These are phyloP conservation scores for Populus tremula DNA, from an alignment of 345 rosid genomes.

Conservation along the genomic window DNA sequence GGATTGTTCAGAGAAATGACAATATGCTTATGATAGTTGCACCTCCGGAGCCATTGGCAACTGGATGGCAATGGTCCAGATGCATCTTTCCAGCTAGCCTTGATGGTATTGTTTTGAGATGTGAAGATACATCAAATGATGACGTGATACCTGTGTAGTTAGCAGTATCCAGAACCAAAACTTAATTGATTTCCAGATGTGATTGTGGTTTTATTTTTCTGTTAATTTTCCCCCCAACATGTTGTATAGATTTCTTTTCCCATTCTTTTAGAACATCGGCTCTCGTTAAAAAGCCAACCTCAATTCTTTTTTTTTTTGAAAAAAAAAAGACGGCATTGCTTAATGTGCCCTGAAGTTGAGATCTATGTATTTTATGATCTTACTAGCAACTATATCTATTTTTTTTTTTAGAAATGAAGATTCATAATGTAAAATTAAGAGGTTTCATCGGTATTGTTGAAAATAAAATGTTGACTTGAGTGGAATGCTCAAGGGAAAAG, in stretches of 20 bases:
- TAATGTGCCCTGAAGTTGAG: background rate
- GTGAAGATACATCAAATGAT: conserved; percentile 76
- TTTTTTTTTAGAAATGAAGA: background rate
- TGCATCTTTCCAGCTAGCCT: conserved; percentile 80
- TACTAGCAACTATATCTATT: background rate
- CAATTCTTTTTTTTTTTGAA: background rate
- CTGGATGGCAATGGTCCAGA: conserved; percentile 77
- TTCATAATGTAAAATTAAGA: background rate
- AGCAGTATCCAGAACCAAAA: background rate
- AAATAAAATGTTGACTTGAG: background rate
- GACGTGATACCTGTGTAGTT: conserved; percentile 86
- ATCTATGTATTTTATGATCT: background rate
- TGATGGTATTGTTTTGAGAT: conserved; percentile 84
- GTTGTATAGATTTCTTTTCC: background rate
- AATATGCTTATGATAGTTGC: conserved; percentile 87
- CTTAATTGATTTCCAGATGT: background rate
- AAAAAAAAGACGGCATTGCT: background rate
- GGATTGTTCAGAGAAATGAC: conserved; percentile 86
- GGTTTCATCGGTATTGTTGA: too few species aligned
- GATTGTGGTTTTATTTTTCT: background rate
- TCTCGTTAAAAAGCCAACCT: background rate
- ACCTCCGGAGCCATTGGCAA: conserved; percentile 66
- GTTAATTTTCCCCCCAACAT: background rate
- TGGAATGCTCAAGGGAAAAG: background rate
- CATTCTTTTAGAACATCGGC: background rate